Base-by-base conservation (phyloP, 306 rosid genomes). In the Crotalaria pallida region DNA sequence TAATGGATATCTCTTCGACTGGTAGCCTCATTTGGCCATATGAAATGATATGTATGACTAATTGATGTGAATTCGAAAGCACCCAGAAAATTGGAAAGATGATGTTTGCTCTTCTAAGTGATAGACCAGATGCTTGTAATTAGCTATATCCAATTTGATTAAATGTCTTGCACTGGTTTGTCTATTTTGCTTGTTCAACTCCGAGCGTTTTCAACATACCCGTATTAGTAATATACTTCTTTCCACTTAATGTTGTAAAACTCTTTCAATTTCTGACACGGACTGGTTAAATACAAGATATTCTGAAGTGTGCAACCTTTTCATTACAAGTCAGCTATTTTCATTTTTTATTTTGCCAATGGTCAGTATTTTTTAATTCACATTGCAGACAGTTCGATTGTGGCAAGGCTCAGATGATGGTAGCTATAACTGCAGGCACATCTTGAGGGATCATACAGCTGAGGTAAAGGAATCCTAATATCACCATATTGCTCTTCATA, bases 331-430 rank as follows among this genome's bases (percentile, higher is more conserved):
- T 65, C 21, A 27, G 49, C 40, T 57, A n/a, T 58, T 58, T 40
- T 9, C 7, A 10, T 71, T 66, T 57, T 65, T 6, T 33, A 4
- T 45, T 17, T 41, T 65, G n/a, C n/a, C n/a, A n/a, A n/a, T n/a
- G n/a, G n/a, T 79, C 47, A 50, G 24, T 40, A 18, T 45, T 31
- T 76, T 34, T 36, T 29, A 44, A 44, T 74, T 69, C 12, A 41
- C 58, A 43, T 72, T 81, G 79, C 86, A 95, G 99, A 89, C 99
- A 7, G 97, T 95, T 49, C 97, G 99, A 18, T 58, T 89, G 66
- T 95, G 99, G 99, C 93, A 91, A 87, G 84, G 75, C 24, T 82
- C 96, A 63, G 88, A 89, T 71, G 96, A 86, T 72, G 97, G 96
- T 62, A 79, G 65, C 81, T 95, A 91, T 52, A 82, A 69, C 80